Base-by-base conservation (phyloP, 2,329 filamentous ascomycete species). In the Penicillium sp. region DNA sequence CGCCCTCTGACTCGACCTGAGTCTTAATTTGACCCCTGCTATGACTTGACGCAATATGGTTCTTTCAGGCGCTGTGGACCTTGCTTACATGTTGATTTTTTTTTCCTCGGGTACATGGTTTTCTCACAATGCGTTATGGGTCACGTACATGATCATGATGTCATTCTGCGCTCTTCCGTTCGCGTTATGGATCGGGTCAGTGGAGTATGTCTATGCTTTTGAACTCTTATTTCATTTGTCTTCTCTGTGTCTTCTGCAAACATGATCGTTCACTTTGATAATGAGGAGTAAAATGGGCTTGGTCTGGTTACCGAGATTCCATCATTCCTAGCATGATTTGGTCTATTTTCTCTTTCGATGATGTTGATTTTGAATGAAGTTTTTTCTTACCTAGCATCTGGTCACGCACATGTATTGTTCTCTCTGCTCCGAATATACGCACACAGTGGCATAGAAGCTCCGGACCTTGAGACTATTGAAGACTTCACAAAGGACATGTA, bases 51-150 rank as follows among this genome's bases (percentile, higher is more conserved):
- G 45, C 13, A 44, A 4, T 47, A n/a, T 34, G 8, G 42, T 45
- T 44, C 26, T 36, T 33, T 33, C 41, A n/a, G 49, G 53, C 53
- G 49, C 38, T 41, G 33, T 13, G 31, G 24, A 47, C 26, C 18
- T 45, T 42, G 18, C 15, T 45, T 42, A 12, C 45, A 42, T 48
- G 9, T 44, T 31, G 6, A n/a, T 18, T 16, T 47, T 45, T 47
- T 8, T 51, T 51, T 45, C 24, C 38, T 29, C 45, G 41, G 42
- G 45, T 50, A 46, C 28, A 52, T 50, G 42, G 34, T 43, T 42
- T 21, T 29, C 28, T 50, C 31, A 41, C 4, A 12, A 9, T 4
- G 36, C n/a, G 8, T 21, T 38, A 5, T 12, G 9, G 36, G 36
- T 43, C 45, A 44, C 45, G 46, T 45, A 42, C 41, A 42, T 42